phyloP scores from a whole-genome alignment of 352 stramenopile species.

The Phytopythium mirpurense region DNA sequence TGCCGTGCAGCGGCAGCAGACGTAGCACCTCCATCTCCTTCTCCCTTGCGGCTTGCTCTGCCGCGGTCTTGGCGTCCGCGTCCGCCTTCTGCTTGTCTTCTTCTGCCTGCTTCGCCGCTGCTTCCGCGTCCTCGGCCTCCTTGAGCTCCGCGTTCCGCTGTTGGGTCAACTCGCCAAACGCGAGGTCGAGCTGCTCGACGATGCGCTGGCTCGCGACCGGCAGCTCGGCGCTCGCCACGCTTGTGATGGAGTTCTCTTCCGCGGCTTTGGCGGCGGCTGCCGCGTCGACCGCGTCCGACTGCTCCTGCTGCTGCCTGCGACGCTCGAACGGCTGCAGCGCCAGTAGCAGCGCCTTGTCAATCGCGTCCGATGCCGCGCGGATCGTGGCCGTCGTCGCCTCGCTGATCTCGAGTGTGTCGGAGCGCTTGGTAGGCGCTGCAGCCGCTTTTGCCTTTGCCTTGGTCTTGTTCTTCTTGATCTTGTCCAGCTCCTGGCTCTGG shows the following conservation, averaged over 20 bases:
- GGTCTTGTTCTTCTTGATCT: slow-evolving; percentile 12
- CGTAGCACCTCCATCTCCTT: slow-evolving; percentile 38
- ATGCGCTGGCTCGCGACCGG: slow-evolving; percentile 29
- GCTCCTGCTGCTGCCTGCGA: slow-evolving; percentile 24
- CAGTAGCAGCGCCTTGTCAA: slow-evolving; percentile 38
- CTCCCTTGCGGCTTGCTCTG: slow-evolving; percentile 23
- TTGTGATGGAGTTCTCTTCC: slow-evolving; percentile 11
- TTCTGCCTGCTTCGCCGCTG: slow-evolving; percentile 24
- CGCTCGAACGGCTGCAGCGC: slow-evolving; percentile 49
- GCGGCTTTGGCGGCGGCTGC: slow-evolving; percentile 7
- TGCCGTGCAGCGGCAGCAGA: slow-evolving; percentile 37
- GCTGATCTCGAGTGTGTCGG: slow-evolving; percentile 10
- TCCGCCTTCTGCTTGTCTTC: slow-evolving; percentile 40
- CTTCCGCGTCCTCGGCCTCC: slow-evolving; percentile 16
- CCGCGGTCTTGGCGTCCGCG: slow-evolving; percentile 26
- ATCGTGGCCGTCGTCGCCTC: slow-evolving; percentile 17
- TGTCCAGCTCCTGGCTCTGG: slow-evolving; percentile 12
- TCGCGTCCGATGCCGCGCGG: slow-evolving; percentile 30
- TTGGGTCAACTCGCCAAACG: slow-evolving; percentile 31
- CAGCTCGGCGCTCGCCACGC: slow-evolving; percentile 14
- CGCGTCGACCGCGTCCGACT: slow-evolving; percentile 12
- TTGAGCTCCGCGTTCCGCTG: slow-evolving; percentile 30
- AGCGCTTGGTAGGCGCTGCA: slow-evolving; percentile 1
- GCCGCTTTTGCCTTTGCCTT: slow-evolving; percentile 7
- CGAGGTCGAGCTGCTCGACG: slow-evolving; percentile 35